Conservation (phyloP, 805 yeast species). For the Dipodascus geniculatus region DNA sequence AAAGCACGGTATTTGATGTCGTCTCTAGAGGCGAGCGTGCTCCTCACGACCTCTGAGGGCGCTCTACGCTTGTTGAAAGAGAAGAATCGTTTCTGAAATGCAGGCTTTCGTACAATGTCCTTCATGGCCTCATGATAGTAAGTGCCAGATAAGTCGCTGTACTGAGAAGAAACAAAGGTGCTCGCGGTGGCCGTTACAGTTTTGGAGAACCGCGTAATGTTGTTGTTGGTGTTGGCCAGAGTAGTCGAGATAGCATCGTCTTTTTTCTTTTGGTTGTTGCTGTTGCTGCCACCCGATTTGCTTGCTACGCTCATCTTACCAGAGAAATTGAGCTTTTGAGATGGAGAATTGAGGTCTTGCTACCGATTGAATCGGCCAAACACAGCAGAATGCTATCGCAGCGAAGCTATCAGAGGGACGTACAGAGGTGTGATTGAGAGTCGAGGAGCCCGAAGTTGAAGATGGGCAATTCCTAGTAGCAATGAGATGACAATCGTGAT, state of each 20-base stretch:
- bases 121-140: conserved; percentile 36
- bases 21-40: conserved; percentile 24
- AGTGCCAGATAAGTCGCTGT: conserved; percentile 28
- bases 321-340: not conserved
- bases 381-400: not conserved
- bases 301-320: not conserved
- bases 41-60: conserved; percentile 25
- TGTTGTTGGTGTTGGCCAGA: conserved; percentile 28
- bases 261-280: not conserved
- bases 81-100: conserved; percentile 30
- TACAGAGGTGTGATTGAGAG: too few relatives aligned
- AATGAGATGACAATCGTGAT: too few relatives aligned
- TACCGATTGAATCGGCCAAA: too few relatives aligned
- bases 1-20: conserved; percentile 36
- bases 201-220: conserved; percentile 26
- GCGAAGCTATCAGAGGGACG: too few relatives aligned
- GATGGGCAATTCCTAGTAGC: too few relatives aligned
- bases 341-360: too few relatives aligned
- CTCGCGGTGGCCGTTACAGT: conserved; percentile 30
- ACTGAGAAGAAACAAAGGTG: conserved; percentile 21
- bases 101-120: conserved; percentile 30
- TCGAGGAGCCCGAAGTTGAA: too few relatives aligned
- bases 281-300: not conserved
- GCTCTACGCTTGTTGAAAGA: conserved; percentile 20
- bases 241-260: conserved; percentile 26